Evolutionary conservation across 768 basidiomycete species (phyloP).

Genomic region (Phanerochaete carnosa): DNA sequence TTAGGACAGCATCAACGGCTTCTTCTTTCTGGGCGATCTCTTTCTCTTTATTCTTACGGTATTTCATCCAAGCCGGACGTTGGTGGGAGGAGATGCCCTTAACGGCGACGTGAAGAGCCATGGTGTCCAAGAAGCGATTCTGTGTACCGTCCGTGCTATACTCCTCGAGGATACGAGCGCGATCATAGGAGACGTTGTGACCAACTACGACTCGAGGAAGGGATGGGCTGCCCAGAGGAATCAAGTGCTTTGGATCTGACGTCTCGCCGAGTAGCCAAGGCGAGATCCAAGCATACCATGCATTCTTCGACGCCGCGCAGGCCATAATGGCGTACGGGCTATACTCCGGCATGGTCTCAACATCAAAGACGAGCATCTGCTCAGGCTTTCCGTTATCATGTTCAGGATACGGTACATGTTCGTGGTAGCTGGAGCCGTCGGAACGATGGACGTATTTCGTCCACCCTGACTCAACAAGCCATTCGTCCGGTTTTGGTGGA

Average conservation of each 20-base stretch:
- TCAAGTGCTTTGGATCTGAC: slow-evolving; percentile 56
- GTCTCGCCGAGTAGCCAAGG: slow-evolving; percentile 82
- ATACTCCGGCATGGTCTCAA: slow-evolving; percentile 87
- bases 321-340: slow-evolving; percentile 86
- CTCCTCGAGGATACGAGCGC: slow-evolving; percentile 79
- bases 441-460: slow-evolving; percentile 70
- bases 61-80: slow-evolving; percentile 88
- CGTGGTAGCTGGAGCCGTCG: slow-evolving; percentile 77
- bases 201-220: slow-evolving; percentile 73
- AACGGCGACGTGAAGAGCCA: slow-evolving; percentile 91
- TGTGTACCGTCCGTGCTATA: slow-evolving; percentile 65
- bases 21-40: slow-evolving; percentile 56
- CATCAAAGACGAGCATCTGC: slow-evolving; percentile 83
- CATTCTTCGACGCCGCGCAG: slow-evolving; percentile 74
- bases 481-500: slow-evolving; percentile 58
- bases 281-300: slow-evolving; percentile 96
- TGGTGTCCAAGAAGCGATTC: slow-evolving; percentile 89
- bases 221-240: slow-evolving; percentile 62
- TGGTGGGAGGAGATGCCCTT: slow-evolving; percentile 95
- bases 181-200: slow-evolving; percentile 95
- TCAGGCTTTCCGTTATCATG: slow-evolving; percentile 61
- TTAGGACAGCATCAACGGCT: slow-evolving; percentile 59
- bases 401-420: slow-evolving; percentile 65
- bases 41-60: slow-evolving; percentile 66
- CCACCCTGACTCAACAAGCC: slow-evolving; percentile 76